These are phyloP conservation scores for Sordaria brevicollis DNA, from an alignment of 495 filamentous ascomycete genomes.

Conservation along the genomic window DNA sequence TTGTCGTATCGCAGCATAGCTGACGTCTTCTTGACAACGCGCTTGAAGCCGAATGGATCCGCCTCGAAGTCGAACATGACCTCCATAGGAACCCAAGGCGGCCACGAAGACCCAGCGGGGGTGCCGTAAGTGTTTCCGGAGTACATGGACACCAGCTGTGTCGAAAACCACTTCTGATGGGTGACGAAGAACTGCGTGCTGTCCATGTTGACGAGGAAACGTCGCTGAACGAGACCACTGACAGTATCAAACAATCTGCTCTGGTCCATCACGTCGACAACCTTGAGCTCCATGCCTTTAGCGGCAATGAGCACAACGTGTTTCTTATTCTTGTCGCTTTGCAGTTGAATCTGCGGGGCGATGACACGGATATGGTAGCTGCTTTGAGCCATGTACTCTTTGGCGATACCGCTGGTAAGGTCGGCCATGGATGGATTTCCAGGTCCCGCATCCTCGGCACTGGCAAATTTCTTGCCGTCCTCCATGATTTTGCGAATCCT, in stretches of 20 bases:
- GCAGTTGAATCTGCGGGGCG: slow-evolving; percentile 92
- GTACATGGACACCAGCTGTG: slow-evolving; percentile 78
- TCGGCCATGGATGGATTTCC: slow-evolving; percentile 41
- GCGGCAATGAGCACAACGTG: slow-evolving; percentile 87
- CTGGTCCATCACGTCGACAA: slow-evolving; percentile 96
- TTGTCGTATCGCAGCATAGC: slow-evolving; percentile 92
- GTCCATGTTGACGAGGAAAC: slow-evolving; percentile 89
- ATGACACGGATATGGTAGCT: slow-evolving; percentile 91
- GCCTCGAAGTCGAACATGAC: slow-evolving; percentile 93
- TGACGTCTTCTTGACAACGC: slow-evolving; percentile 90
- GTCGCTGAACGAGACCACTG: slow-evolving; percentile 85
- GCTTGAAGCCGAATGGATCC: slow-evolving; percentile 88
- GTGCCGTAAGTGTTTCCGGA: slow-evolving; percentile 89
- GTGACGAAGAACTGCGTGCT: slow-evolving; percentile 97
- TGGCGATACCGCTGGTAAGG: slow-evolving; percentile 62
- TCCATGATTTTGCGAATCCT: slow-evolving; percentile 79
- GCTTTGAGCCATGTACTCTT: slow-evolving; percentile 89
- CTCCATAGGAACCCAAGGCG: slow-evolving; percentile 95
- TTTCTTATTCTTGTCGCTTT: slow-evolving; percentile 95
- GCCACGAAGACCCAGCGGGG: slow-evolving; percentile 76
- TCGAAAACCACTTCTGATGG: slow-evolving; percentile 73
- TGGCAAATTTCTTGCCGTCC: slow-evolving; percentile 75
- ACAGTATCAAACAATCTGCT: slow-evolving; percentile 84
- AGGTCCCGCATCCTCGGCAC: slow-evolving; percentile 49
- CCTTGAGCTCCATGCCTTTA: slow-evolving; percentile 93